Evolutionary conservation across 345 rosid species (phyloP).

Genomic region (Lagerstroemia speciosa): DNA sequence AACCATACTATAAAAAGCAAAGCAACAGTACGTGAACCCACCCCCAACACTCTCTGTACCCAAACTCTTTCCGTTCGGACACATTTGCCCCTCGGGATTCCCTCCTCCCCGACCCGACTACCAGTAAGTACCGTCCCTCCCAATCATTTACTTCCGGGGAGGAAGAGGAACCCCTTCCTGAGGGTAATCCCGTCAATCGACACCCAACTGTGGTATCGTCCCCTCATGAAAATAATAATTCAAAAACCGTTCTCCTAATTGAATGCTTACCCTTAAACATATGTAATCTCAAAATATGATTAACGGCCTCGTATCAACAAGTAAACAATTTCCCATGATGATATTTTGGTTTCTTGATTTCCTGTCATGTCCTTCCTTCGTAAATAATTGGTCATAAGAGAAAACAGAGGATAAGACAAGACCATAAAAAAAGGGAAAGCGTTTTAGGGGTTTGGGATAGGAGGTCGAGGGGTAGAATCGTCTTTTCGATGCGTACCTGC

Average conservation of each 20-base stretch:
- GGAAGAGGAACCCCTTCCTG: neutral
- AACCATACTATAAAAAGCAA: slow-evolving; percentile 12
- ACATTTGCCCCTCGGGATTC: slow-evolving; percentile 54
- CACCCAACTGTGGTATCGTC: neutral
- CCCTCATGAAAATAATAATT: neutral
- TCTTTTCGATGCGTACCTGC: slow-evolving; percentile 53
- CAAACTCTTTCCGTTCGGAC: slow-evolving; percentile 19
- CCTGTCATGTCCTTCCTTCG: neutral
- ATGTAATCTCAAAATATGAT: neutral
- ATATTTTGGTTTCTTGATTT: neutral
- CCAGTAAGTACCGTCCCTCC: neutral
- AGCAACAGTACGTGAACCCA: slow-evolving; percentile 13
- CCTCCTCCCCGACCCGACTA: neutral
- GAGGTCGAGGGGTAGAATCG: slow-evolving; percentile 9
- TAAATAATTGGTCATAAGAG: neutral
- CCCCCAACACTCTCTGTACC: no score
- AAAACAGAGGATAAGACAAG: neutral
- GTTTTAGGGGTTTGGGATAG: neutral
- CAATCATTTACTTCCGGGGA: slow-evolving; percentile 36
- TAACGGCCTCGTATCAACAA: neutral
- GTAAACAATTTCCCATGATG: neutral
- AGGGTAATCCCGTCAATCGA: slow-evolving; percentile 31
- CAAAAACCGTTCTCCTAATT: neutral
- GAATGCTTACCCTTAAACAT: neutral
- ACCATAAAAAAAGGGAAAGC: neutral